A percentile compares a stretch with the other conserved stretches of the same genome.
phyloP scores from a whole-genome alignment of 2,329 filamentous ascomycete species.

The Paracorniculantispora psalliotae region DNA sequence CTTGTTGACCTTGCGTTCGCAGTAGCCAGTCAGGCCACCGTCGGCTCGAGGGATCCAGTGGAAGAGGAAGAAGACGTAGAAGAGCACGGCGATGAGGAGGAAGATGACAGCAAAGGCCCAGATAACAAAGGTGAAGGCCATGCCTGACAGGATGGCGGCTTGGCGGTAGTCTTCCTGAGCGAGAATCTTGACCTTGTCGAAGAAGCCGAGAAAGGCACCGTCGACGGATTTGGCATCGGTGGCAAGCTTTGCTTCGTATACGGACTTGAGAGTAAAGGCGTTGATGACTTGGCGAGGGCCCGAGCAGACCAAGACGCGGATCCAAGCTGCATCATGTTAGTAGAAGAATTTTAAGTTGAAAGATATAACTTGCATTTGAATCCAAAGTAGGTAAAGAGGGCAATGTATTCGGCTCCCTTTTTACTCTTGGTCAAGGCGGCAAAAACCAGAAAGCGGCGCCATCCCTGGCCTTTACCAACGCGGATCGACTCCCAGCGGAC shows the following conservation, averaged over 20 bases:
- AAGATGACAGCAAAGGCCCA: constrained; percentile 79
- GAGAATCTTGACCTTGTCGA: constrained; percentile 71
- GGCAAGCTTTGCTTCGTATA: constrained; percentile 72
- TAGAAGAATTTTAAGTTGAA: not conserved
- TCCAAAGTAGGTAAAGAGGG: constrained; percentile 83
- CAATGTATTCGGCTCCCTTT: constrained; percentile 85
- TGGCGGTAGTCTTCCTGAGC: constrained; percentile 71
- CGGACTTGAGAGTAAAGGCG: constrained; percentile 78
- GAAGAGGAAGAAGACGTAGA: constrained; percentile 87
- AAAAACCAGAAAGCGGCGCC: constrained; percentile 87
- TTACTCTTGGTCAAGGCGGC: constrained; percentile 85
- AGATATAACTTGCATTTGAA: constrained; percentile 50
- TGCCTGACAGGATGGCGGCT: constrained; percentile 77
- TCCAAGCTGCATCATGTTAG: constrained; percentile 57
- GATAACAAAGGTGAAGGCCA: constrained; percentile 86
- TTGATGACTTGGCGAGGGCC: constrained; percentile 91
- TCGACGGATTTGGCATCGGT: constrained; percentile 47
- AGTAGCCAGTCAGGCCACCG: constrained; percentile 77
- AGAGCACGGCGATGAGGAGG: constrained; percentile 66
- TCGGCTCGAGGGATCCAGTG: constrained; percentile 83
- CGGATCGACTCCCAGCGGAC: constrained; percentile 79
- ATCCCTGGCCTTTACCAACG: constrained; percentile 70
- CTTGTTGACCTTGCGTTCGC: constrained; percentile 84
- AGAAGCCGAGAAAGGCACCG: constrained; percentile 68
- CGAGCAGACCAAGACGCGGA: constrained; percentile 84